A percentile compares a stretch with the other conserved stretches of the same genome.
These are phyloP conservation scores for Chlamydomonas applanata DNA, from an alignment of 139 green algal species.

Conservation along the genomic window DNA sequence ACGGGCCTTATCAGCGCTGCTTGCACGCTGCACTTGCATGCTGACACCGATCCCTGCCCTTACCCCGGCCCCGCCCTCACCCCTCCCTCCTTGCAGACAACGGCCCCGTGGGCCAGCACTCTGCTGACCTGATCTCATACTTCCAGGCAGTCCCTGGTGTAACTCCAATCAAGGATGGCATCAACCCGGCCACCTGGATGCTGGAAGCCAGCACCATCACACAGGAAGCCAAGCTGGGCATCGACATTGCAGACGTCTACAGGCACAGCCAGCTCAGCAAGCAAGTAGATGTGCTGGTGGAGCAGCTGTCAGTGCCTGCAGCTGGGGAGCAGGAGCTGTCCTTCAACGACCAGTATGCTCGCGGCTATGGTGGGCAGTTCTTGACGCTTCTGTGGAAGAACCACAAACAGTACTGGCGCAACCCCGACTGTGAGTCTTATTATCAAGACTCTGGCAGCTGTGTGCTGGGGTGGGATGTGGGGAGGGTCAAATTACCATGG, in stretches of 20 bases:
- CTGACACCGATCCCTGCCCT: no score
- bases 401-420: background rate
- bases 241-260: constrained; percentile 14
- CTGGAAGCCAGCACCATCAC: constrained; percentile 1
- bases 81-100: constrained; percentile 3
- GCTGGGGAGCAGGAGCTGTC: background rate
- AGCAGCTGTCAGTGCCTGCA: background rate
- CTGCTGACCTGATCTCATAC: constrained; percentile 63
- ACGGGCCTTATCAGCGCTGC: no score
- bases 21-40: no score
- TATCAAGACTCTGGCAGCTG: no score
- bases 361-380: background rate
- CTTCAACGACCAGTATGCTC: background rate
- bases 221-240: background rate
- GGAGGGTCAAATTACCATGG: no score
- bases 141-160: constrained; percentile 15
- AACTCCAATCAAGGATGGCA: background rate
- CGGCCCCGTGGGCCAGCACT: constrained; percentile 71
- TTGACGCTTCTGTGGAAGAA: background rate
- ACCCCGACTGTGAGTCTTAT: no score
- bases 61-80: no score
- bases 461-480: no score
- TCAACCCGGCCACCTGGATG: constrained; percentile 23
- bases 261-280: constrained; percentile 6
- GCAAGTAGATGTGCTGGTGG: background rate